These are phyloP conservation scores for Blastobotrys malaysiensis DNA, from an alignment of 1,139 yeast species.

Conservation along the genomic window DNA sequence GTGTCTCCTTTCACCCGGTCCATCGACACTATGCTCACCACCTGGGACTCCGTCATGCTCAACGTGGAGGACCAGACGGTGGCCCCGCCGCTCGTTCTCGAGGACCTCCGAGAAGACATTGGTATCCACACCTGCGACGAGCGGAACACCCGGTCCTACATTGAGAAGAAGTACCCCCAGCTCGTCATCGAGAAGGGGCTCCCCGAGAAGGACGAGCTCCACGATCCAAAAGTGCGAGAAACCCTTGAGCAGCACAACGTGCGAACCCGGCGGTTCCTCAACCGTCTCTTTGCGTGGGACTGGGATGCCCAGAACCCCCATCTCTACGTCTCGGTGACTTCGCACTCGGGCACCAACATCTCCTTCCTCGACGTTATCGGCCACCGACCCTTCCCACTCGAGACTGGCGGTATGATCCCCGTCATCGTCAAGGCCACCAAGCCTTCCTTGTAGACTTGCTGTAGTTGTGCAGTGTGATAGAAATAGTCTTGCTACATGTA, in stretches of 20 bases:
- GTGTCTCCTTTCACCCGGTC: constrained; percentile 65
- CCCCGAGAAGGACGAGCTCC: constrained; percentile 45
- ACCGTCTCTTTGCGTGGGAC: constrained; percentile 37
- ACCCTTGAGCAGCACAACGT: constrained; percentile 44
- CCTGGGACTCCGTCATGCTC: constrained; percentile 47
- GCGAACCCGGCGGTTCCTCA: constrained; percentile 47
- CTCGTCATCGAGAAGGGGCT: constrained; percentile 41
- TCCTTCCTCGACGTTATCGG: constrained; percentile 47
- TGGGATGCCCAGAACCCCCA: constrained; percentile 29
- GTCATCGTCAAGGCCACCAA: constrained; percentile 38
- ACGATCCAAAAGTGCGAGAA: constrained; percentile 43
- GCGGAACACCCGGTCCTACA: constrained; percentile 41
- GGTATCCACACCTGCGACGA: constrained; percentile 68
- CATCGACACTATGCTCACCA: constrained; percentile 48
- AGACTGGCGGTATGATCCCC: constrained; percentile 66
- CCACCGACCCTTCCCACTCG: constrained; percentile 52
- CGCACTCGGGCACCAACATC: constrained; percentile 60
- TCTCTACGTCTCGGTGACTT: constrained; percentile 46
- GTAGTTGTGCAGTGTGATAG: too few species aligned
- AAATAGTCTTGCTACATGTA: too few species aligned
- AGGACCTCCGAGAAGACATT: constrained; percentile 58
- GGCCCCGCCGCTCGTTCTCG: constrained; percentile 42
- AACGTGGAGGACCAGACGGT: constrained; percentile 4
- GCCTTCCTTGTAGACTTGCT: not conserved
- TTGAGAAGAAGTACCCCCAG: constrained; percentile 37